phyloP scores from a whole-genome alignment of 208 protist species.

The Acanthamoeba triangularis region DNA sequence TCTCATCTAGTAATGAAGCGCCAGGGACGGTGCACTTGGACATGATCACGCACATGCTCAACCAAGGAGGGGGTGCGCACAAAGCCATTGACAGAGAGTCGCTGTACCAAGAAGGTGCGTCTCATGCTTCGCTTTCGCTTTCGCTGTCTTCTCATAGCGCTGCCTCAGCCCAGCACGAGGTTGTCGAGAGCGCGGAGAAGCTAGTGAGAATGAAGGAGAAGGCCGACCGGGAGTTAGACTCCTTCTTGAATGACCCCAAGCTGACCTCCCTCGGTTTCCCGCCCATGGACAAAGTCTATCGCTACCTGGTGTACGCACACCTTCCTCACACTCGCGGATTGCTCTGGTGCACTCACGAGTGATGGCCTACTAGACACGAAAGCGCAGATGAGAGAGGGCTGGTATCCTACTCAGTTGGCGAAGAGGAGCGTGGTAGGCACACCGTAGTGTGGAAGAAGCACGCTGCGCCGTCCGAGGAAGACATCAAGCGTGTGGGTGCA shows the following conservation, averaged over 20 bases:
- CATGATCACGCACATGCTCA: constrained; percentile 26
- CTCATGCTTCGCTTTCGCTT: neutral
- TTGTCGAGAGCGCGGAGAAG: neutral
- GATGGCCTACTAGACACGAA: neutral
- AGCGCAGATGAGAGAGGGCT: constrained; percentile 31
- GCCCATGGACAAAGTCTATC: constrained; percentile 46
- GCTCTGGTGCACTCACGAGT: too few species aligned
- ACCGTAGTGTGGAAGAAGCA: constrained; percentile 22
- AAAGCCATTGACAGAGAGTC: neutral
- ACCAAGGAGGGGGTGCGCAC: neutral
- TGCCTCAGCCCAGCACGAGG: neutral
- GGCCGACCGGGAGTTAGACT: neutral
- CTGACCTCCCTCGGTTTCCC: constrained; percentile 8
- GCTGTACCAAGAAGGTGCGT: neutral
- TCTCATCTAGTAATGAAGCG: neutral
- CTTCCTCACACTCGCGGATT: neutral
- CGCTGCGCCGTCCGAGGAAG: neutral
- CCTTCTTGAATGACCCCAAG: neutral
- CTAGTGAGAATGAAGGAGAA: neutral
- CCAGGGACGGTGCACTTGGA: neutral
- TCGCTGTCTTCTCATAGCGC: neutral
- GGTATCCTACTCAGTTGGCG: neutral
- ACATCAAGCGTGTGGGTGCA: neutral
- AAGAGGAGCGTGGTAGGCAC: neutral
- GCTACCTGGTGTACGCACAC: neutral